phyloP scores from a whole-genome alignment of 768 basidiomycete genomes.

The Kwoniella newhampshirensis region DNA sequence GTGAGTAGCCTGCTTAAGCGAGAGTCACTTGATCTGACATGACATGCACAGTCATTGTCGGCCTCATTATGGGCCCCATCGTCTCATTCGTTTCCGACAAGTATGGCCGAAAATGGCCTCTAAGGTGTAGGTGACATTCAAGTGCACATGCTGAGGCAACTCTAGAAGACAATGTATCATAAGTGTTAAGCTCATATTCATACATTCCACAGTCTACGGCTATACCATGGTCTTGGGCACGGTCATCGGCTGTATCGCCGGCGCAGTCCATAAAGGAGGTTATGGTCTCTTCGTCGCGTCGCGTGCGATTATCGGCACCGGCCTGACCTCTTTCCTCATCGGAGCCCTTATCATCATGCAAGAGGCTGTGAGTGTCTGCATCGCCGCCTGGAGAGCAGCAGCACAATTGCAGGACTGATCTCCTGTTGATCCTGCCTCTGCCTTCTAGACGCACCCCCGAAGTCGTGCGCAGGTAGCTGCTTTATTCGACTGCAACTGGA shows the following conservation, averaged over 20 bases:
- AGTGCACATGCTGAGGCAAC: too few relatives aligned
- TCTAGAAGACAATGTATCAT: too few relatives aligned
- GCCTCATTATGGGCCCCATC: conserved; percentile 1
- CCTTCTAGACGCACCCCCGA: conserved; percentile 2
- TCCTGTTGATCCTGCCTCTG: too few relatives aligned
- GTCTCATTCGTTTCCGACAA: conserved; percentile 6
- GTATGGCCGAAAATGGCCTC: conserved; percentile 8
- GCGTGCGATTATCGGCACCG: conserved; percentile 5
- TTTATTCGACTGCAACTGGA: conserved; percentile 4
- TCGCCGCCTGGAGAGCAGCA: too few relatives aligned
- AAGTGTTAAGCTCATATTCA: too few relatives aligned
- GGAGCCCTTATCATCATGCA: conserved; percentile 2
- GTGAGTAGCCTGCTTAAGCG: too few relatives aligned
- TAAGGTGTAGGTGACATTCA: too few relatives aligned
- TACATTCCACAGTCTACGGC: too few relatives aligned
- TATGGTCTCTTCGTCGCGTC: conserved; percentile 12
- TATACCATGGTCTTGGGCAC: conserved; percentile 6
- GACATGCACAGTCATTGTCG: conserved; percentile 9
- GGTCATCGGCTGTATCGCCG: conserved; percentile 2
- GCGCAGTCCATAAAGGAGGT: background rate
- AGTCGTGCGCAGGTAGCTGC: conserved; percentile 1
- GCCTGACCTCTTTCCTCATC: background rate
- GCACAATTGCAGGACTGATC: too few relatives aligned
- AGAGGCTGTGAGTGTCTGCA: conserved; percentile 3
- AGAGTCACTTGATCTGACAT: too few relatives aligned